Conservation (phyloP, 2,329 filamentous ascomycete species). For the Alternaria viburni region DNA sequence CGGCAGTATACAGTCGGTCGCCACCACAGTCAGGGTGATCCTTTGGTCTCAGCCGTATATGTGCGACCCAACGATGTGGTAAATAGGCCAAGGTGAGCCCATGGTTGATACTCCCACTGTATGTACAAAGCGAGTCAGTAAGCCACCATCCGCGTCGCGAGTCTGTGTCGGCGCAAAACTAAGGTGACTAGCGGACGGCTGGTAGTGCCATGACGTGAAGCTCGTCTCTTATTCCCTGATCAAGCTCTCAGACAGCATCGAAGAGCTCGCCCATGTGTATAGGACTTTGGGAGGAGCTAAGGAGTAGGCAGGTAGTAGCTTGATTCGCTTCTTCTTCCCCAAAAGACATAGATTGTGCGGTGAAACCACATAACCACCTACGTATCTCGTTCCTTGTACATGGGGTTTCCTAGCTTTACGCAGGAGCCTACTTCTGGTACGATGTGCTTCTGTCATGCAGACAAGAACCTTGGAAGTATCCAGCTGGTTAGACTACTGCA, state of each 20-base stretch:
- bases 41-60: conserved; percentile 9
- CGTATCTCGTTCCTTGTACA: not conserved
- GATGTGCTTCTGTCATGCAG: not conserved
- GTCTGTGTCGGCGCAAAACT: not conserved
- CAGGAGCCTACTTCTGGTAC: not conserved
- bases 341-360: not conserved
- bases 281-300: not conserved
- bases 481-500: not conserved
- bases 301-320: not conserved
- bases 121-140: conserved; percentile 1
- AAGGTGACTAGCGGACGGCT: not conserved
- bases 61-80: conserved; percentile 4
- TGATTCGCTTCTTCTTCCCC: not conserved
- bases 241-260: not conserved
- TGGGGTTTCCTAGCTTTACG: not conserved
- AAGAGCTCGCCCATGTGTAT: not conserved
- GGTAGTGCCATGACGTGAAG: not conserved
- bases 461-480: not conserved
- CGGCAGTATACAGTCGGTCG: conserved; percentile 7
- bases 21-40: conserved; percentile 9
- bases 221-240: not conserved
- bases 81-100: conserved; percentile 2
- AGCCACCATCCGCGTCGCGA: not conserved
- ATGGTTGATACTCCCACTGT: not conserved
- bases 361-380: not conserved